These are phyloP conservation scores for Xylaria sp. DNA, from an alignment of 2,329 filamentous ascomycete species.

Conservation along the genomic window DNA sequence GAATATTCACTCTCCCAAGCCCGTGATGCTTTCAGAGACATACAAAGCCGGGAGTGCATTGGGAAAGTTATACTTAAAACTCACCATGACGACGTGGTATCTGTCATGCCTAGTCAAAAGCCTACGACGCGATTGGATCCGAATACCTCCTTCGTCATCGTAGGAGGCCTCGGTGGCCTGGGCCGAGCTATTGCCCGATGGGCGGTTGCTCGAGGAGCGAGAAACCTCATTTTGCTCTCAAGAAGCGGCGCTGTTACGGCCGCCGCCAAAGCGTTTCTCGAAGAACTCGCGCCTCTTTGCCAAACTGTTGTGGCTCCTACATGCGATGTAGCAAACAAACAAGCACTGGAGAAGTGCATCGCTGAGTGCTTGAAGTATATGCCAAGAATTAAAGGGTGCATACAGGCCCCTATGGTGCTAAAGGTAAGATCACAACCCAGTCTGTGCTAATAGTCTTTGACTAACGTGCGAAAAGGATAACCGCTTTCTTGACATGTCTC, in stretches of 20 bases:
- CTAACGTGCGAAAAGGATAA: conserved; percentile 42
- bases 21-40: conserved; percentile 38
- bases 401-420: conserved; percentile 58
- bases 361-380: conserved; percentile 39
- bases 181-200: conserved; percentile 39
- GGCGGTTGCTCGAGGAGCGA: conserved; percentile 29
- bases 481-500: conserved; percentile 52
- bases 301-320: conserved; percentile 43
- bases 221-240: conserved; percentile 32
- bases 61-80: conserved; percentile 41
- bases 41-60: conserved; percentile 36
- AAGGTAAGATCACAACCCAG: conserved; percentile 34
- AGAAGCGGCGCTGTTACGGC: conserved; percentile 32
- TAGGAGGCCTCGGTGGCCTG: conserved; percentile 48
- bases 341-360: conserved; percentile 47
- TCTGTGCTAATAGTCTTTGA: not conserved
- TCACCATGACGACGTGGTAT: conserved; percentile 36
- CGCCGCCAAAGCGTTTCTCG: conserved; percentile 34
- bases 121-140: conserved; percentile 31
- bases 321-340: conserved; percentile 48
- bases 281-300: conserved; percentile 42
- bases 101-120: conserved; percentile 32
- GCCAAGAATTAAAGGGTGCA: conserved; percentile 56
- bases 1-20: conserved; percentile 33
- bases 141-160: conserved; percentile 44